Percentiles rank a stretch among this genome's conserved stretches.
Evolutionary conservation across 495 filamentous ascomycete genomes (phyloP).

Genomic region (Penicillium robsamsonii): DNA sequence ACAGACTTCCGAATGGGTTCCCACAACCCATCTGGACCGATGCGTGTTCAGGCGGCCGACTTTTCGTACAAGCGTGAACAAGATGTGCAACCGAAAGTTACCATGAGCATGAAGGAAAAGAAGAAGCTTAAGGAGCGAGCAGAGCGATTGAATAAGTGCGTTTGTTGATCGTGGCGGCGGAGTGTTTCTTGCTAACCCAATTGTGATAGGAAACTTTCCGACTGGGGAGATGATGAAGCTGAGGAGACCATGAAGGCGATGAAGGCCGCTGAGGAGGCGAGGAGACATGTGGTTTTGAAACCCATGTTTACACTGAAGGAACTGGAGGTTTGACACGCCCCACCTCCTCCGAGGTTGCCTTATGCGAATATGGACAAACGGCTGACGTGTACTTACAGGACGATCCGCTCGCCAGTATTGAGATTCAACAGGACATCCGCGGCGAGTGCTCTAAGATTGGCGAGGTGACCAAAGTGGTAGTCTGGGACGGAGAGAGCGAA

Average conservation of each 20-base stretch:
- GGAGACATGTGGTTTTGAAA: constrained; percentile 72
- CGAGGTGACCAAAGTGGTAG: constrained; percentile 81
- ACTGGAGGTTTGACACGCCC: constrained; percentile 53
- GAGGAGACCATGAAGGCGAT: constrained; percentile 59
- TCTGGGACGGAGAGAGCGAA: constrained; percentile 85
- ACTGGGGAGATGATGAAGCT: constrained; percentile 88
- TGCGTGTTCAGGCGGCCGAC: constrained; percentile 83
- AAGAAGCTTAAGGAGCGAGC: constrained; percentile 86
- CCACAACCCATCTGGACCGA: constrained; percentile 54
- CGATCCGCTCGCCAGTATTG: constrained; percentile 77
- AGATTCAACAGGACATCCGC: constrained; percentile 92
- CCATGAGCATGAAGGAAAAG: constrained; percentile 57
- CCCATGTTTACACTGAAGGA: constrained; percentile 93
- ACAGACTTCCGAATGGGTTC: constrained; percentile 72
- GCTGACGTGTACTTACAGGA: constrained; percentile 47
- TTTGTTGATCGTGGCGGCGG: constrained; percentile 7
- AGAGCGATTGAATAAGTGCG: constrained; percentile 73
- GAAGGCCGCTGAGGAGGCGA: constrained; percentile 51
- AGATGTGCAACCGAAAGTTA: constrained; percentile 53
- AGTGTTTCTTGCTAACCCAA: background rate
- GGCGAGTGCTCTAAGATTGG: constrained; percentile 88
- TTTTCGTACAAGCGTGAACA: constrained; percentile 78
- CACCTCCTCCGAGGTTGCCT: background rate
- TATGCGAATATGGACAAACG: background rate
- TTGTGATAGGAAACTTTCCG: constrained; percentile 72